Evolutionary conservation across 2,329 filamentous ascomycete species (phyloP).

Genomic region (Phyllosticta citriasiana): DNA sequence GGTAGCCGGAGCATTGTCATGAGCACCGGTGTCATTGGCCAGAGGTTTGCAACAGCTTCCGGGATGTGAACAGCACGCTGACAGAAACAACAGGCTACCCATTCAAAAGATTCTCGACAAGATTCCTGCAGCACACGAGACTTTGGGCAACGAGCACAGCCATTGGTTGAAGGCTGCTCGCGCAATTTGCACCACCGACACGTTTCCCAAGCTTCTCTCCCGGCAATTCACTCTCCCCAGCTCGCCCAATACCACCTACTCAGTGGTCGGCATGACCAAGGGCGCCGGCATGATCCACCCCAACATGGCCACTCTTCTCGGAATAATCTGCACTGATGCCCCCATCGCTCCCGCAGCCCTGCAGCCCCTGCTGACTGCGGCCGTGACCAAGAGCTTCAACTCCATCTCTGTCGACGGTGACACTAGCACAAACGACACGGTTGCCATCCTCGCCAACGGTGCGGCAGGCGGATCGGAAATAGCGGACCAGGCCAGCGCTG

Average conservation of each 20-base stretch:
- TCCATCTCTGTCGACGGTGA: constrained; percentile 95
- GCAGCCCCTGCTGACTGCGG: constrained; percentile 58
- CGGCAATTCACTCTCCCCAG: constrained; percentile 76
- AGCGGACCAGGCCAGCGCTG: constrained; percentile 35
- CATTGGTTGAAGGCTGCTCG: constrained; percentile 80
- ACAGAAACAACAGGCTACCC: constrained; percentile 50
- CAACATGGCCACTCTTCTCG: constrained; percentile 94
- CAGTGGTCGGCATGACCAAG: constrained; percentile 91
- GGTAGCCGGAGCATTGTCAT: constrained; percentile 73
- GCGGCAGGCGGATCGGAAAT: constrained; percentile 67
- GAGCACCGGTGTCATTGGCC: constrained; percentile 97
- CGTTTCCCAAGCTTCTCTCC: constrained; percentile 91
- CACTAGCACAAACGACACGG: constrained; percentile 94
- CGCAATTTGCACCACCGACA: constrained; percentile 97
- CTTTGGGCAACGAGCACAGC: constrained; percentile 64
- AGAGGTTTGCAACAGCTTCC: constrained; percentile 47
- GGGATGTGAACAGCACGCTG: neutral
- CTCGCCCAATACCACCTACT: constrained; percentile 63
- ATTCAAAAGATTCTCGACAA: constrained; percentile 81
- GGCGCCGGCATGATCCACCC: constrained; percentile 98
- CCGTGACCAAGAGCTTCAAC: constrained; percentile 84
- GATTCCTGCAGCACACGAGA: constrained; percentile 65
- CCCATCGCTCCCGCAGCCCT: constrained; percentile 62
- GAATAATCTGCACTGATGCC: constrained; percentile 84
- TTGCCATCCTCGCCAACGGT: constrained; percentile 90